Conservation (phyloP, 192 early-diverging fungal species). For the Kickxella alabastrina region DNA sequence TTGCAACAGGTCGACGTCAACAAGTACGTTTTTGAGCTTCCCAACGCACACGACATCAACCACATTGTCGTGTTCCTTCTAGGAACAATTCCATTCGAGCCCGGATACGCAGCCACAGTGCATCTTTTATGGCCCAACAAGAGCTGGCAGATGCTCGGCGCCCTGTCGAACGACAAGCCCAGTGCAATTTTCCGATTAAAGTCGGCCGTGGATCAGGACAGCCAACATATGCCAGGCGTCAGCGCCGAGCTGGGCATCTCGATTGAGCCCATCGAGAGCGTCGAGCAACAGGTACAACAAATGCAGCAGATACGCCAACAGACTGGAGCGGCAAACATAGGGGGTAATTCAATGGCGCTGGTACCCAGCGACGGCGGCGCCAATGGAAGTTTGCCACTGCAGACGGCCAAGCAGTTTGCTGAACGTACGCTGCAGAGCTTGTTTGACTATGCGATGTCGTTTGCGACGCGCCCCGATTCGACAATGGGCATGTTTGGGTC, state of each 20-base stretch:
- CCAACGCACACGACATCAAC: constrained; percentile 82
- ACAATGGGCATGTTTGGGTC: constrained; percentile 49
- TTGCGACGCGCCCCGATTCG: constrained; percentile 53
- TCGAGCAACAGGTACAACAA: constrained; percentile 57
- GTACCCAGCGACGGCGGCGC: constrained; percentile 12
- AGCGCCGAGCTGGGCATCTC: constrained; percentile 82
- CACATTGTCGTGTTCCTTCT: constrained; percentile 93
- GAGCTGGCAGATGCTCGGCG: constrained; percentile 73
- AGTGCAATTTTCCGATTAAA: constrained; percentile 75
- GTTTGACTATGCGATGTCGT: constrained; percentile 75
- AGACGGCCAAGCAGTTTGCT: constrained; percentile 55
- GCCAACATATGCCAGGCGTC: constrained; percentile 27
- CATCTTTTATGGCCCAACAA: constrained; percentile 87
- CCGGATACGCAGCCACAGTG: constrained; percentile 88
- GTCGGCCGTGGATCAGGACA: constrained; percentile 15
- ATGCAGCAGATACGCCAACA: constrained; percentile 19
- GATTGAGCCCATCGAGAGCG: constrained; percentile 78
- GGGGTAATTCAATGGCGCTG: constrained; percentile 25
- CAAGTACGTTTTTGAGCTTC: constrained; percentile 88
- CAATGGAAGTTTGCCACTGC: constrained; percentile 17
- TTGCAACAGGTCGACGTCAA: constrained; percentile 81
- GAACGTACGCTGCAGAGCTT: constrained; percentile 63
- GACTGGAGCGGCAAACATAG: neutral
- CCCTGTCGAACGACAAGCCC: constrained; percentile 78
- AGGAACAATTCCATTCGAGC: constrained; percentile 80